Evolutionary conservation across 2,329 filamentous ascomycete genomes (phyloP).

Genomic region (Phyllosticta paracitricarpa): DNA sequence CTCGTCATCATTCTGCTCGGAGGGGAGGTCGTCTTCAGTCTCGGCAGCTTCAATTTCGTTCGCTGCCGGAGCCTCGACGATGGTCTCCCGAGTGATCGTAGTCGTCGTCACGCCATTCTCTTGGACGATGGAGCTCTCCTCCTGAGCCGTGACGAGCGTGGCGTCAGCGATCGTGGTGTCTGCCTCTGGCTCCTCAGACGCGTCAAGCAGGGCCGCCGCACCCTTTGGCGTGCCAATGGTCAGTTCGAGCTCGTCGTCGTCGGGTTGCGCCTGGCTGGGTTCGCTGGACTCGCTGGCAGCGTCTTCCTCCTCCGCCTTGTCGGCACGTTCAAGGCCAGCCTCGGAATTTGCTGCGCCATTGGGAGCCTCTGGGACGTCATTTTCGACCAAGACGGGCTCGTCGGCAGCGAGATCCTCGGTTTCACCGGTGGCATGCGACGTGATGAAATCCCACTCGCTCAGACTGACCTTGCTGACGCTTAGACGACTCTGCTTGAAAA

Average conservation of each 20-base stretch:
- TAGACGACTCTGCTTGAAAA: constrained; percentile 70
- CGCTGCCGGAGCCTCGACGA: neutral
- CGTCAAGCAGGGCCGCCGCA: constrained; percentile 3
- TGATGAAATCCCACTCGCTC: constrained; percentile 56
- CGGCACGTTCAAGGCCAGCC: neutral
- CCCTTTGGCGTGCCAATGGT: constrained; percentile 8
- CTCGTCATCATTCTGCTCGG: neutral
- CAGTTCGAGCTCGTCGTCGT: constrained; percentile 3
- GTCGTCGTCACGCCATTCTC: neutral
- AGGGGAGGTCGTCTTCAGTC: neutral
- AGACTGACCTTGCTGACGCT: constrained; percentile 64
- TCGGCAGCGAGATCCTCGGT: neutral
- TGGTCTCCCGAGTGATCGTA: neutral
- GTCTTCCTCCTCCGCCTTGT: neutral
- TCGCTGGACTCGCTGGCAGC: constrained; percentile 5
- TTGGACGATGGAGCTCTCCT: neutral
- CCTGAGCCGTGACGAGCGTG: constrained; percentile 1
- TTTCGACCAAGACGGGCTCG: neutral
- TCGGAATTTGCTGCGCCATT: neutral
- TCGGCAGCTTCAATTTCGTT: neutral
- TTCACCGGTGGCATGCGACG: constrained; percentile 33
- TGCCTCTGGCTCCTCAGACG: neutral
- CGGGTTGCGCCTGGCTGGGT: constrained; percentile 1
- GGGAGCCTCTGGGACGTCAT: neutral
- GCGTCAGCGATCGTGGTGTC: neutral